These are phyloP conservation scores for Macrophomina pseudophaseolina DNA, from an alignment of 2,329 filamentous ascomycete genomes.

Conservation along the genomic window DNA sequence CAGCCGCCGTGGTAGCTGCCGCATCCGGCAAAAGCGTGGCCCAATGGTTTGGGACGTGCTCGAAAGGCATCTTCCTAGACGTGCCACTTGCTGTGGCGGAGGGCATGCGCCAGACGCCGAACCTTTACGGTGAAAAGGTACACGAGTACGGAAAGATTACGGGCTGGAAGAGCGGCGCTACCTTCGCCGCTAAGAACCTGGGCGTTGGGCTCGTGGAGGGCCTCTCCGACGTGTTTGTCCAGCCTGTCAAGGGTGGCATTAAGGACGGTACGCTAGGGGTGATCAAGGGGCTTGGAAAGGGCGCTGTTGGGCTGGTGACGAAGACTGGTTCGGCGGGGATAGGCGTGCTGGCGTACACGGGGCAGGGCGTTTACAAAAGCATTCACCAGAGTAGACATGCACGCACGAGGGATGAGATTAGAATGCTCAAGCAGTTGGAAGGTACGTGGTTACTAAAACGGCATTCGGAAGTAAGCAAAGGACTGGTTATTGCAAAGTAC, in stretches of 20 bases:
- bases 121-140: slow-evolving; percentile 42
- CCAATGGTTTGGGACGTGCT: slow-evolving; percentile 31
- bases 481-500: not conserved
- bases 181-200: slow-evolving; percentile 42
- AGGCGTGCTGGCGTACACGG: slow-evolving; percentile 14
- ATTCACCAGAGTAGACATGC: not conserved
- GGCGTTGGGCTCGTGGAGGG: slow-evolving; percentile 40
- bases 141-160: slow-evolving; percentile 40
- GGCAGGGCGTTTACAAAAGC: not conserved
- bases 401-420: not conserved
- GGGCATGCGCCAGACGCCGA: slow-evolving; percentile 43
- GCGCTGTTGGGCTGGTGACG: not conserved
- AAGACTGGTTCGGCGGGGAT: not conserved
- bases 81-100: slow-evolving; percentile 45
- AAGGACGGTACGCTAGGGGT: slow-evolving; percentile 33
- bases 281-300: slow-evolving; percentile 12
- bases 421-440: not conserved
- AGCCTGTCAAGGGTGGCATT: slow-evolving; percentile 35
- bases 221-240: slow-evolving; percentile 36
- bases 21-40: slow-evolving; percentile 33
- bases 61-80: slow-evolving; percentile 44
- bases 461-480: not conserved
- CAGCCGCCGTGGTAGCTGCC: slow-evolving; percentile 29
- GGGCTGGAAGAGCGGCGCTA: slow-evolving; percentile 41
- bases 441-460: slow-evolving; percentile 3